phyloP scores from a whole-genome alignment of 2,329 filamentous ascomycete species.

The Ampelomyces quisqualis region DNA sequence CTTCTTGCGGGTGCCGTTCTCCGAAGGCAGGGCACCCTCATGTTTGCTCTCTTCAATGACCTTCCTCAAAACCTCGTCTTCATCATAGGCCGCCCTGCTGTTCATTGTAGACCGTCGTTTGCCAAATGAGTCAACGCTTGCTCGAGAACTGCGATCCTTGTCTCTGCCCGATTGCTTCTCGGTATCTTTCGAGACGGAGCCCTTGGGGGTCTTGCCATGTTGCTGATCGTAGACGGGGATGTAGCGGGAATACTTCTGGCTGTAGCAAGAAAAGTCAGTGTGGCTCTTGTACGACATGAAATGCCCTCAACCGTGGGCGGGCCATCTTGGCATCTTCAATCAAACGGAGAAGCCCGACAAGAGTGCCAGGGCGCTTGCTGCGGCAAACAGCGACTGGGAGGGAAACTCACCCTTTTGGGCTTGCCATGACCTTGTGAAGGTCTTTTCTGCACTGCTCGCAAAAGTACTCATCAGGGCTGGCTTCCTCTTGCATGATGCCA shows the following conservation, averaged over 20 bases:
- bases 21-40: conserved; percentile 62
- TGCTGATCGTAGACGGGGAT: conserved; percentile 59
- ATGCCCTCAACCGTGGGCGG: background rate
- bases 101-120: conserved; percentile 97
- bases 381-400: conserved; percentile 10
- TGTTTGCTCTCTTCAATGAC: conserved; percentile 96
- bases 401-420: conserved; percentile 75
- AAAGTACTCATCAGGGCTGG: conserved; percentile 95
- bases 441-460: conserved; percentile 94
- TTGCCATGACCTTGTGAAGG: conserved; percentile 78
- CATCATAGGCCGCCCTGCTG: conserved; percentile 92
- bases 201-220: conserved; percentile 58
- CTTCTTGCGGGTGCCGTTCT: conserved; percentile 67
- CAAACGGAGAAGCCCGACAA: background rate
- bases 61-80: conserved; percentile 82
- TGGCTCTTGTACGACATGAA: background rate
- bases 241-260: conserved; percentile 64
- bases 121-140: conserved; percentile 60
- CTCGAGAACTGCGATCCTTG: conserved; percentile 56
- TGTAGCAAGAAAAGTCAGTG: conserved; percentile 35
- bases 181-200: conserved; percentile 65
- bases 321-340: background rate
- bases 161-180: conserved; percentile 56
- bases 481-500: conserved; percentile 90
- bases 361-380: background rate